Evolutionary conservation across 2,329 filamentous ascomycete species (phyloP).

Genomic region (Coleophoma crateriformis): DNA sequence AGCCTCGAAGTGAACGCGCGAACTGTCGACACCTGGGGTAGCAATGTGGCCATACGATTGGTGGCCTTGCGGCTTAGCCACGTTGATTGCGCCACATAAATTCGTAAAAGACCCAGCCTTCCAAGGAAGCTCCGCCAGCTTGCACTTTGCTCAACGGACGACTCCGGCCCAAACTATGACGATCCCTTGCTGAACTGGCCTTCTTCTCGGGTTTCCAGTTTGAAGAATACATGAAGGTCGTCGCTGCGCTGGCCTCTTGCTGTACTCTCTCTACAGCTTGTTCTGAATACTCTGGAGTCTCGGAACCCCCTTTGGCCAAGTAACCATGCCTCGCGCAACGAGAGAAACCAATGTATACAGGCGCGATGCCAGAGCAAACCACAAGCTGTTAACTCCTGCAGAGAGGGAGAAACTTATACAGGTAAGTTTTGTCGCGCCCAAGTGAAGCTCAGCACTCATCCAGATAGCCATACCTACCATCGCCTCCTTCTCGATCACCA

Average conservation of each 20-base stretch:
- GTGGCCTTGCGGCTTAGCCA: neutral
- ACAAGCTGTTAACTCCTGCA: slow-evolving; percentile 34
- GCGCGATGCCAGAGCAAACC: slow-evolving; percentile 36
- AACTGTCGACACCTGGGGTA: no score
- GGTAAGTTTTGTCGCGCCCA: slow-evolving; percentile 23
- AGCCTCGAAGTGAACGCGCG: no score
- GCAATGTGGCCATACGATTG: neutral
- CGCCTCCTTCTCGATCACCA: slow-evolving; percentile 15
- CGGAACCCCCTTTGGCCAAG: neutral
- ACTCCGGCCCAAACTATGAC: no score
- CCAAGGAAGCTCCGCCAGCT: neutral
- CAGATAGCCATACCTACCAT: slow-evolving; percentile 25
- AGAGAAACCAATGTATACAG: slow-evolving; percentile 37
- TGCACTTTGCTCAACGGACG: neutral
- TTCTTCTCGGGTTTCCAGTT: no score
- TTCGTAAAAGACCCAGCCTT: neutral
- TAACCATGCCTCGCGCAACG: slow-evolving; percentile 19
- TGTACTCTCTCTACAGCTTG: neutral
- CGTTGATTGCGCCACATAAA: neutral
- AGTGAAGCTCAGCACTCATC: slow-evolving; percentile 2
- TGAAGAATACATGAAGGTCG: neutral
- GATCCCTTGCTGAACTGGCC: no score
- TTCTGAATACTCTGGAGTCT: no score
- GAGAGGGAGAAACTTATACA: slow-evolving; percentile 40
- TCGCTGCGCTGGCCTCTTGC: neutral